Percentiles rank a stretch among this genome's conserved stretches.
phyloP scores from a whole-genome alignment of 1,139 yeast genomes.

The Torulaspora pretoriensis region DNA sequence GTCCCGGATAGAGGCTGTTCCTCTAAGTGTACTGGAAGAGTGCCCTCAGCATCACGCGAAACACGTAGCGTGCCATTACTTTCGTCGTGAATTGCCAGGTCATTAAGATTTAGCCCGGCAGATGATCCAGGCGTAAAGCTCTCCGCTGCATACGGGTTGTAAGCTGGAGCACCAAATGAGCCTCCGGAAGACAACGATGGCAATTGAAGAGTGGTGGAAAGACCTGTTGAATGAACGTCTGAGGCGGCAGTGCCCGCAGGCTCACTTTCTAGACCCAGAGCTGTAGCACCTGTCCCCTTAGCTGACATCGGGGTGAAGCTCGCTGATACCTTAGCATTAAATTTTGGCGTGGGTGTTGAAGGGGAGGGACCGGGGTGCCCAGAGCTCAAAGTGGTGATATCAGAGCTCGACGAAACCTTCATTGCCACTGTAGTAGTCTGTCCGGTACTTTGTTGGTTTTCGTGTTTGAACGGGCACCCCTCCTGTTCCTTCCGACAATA shows the following conservation, averaged over 20 bases:
- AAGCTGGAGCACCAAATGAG: slow-evolving; percentile 22
- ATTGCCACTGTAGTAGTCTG: slow-evolving; percentile 13
- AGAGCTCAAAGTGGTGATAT: background rate
- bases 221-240: background rate
- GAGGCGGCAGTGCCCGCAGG: slow-evolving; percentile 2
- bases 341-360: slow-evolving; percentile 23
- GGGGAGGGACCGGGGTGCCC: slow-evolving; percentile 1
- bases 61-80: slow-evolving; percentile 3
- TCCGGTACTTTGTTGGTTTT: slow-evolving; percentile 20
- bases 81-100: slow-evolving; percentile 5
- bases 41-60: slow-evolving; percentile 4
- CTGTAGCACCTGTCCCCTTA: slow-evolving; percentile 7
- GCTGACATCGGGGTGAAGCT: slow-evolving; percentile 33
- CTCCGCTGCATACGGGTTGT: slow-evolving; percentile 35
- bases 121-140: slow-evolving; percentile 33
- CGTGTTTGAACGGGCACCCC: slow-evolving; percentile 80
- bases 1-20: slow-evolving; percentile 4
- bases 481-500: slow-evolving; percentile 85
- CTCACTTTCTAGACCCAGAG: background rate
- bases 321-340: slow-evolving; percentile 36
- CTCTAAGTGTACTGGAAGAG: slow-evolving; percentile 4
- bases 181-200: slow-evolving; percentile 19
- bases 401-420: slow-evolving; percentile 4
- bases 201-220: slow-evolving; percentile 3
- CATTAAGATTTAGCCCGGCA: slow-evolving; percentile 18